Base-by-base conservation (phyloP, 345 rosid species). In the Lenwebbia sp. region DNA sequence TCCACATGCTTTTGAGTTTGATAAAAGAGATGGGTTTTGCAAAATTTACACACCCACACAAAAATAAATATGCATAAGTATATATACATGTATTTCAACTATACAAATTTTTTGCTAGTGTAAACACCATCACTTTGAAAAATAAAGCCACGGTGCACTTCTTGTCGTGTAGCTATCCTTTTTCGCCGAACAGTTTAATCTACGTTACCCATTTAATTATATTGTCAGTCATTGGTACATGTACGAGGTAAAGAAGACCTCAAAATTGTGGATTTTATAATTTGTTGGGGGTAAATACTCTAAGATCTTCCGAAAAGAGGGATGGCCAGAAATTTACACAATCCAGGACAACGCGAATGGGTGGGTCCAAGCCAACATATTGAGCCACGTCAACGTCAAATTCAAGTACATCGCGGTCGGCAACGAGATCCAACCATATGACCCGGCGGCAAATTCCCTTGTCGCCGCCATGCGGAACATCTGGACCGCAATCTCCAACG, bases 391-490 rank as follows among this genome's bases (percentile, higher is more conserved):
- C 22, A 65, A 90, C 52, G 93, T 94, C 85, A 89, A 74, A 9
- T 92, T 94, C 89, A 85, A 89, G 28, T 94, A 93, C 87, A 87
- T 95, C 30, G 89, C 92, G 2, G 96, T 92, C 10, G 98, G 96
- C 33, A 95, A 95, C 30, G 96, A 95, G 85, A 88, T 92, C 21
- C 55, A 89, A 12, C 92, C 93, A 0, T 74, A 85, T 13, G 86
- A 89, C 81, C 6, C 81, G 2, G 70, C 2, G 2, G 89, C 91
- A 8, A 88, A 33, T 6, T 57, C 23, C 65, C 91, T 93, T 9
- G 88, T 92, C 41, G 91, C 91, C 6, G 97, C 94, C 28, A 89
- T 94, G 93, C 87, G 86, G 70, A 92, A 92, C 83, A 88, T 93
- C 60, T 89, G 82, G 13, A 90, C 86, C 19, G 90, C 92, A 4